A percentile compares a stretch with the other conserved stretches of the same genome.
Evolutionary conservation across 805 yeast genomes (phyloP).

Genomic region (Starmera amethionina): DNA sequence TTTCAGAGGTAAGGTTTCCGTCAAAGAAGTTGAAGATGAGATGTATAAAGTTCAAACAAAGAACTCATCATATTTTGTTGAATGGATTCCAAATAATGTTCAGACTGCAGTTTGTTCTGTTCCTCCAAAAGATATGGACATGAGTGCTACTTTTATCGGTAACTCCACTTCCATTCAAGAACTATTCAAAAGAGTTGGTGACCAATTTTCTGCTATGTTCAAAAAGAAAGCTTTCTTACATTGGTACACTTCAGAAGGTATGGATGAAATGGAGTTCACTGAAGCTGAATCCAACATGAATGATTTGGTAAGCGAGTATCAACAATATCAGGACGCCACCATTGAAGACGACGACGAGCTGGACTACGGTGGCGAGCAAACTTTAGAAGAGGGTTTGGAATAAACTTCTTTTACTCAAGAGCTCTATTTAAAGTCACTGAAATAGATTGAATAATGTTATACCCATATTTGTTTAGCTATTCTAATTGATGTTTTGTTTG

Average conservation of each 20-base stretch:
- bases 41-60: slow-evolving; percentile 89
- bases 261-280: slow-evolving; percentile 98
- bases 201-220: slow-evolving; percentile 96
- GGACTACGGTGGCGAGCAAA: slow-evolving; percentile 20
- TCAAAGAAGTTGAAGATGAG: slow-evolving; percentile 94
- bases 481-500: too few species aligned
- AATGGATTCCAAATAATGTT: slow-evolving; percentile 99
- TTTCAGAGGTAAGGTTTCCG: slow-evolving; percentile 98
- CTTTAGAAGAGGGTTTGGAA: slow-evolving; percentile 21
- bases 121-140: slow-evolving; percentile 79
- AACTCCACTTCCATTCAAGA: slow-evolving; percentile 97
- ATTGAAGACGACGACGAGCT: slow-evolving; percentile 61
- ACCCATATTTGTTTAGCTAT: too few species aligned
- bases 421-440: too few species aligned
- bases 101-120: slow-evolving; percentile 98
- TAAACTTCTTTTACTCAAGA: slow-evolving; percentile 2
- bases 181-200: slow-evolving; percentile 96
- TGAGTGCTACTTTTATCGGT: slow-evolving; percentile 92
- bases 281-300: slow-evolving; percentile 98
- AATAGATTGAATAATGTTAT: too few species aligned
- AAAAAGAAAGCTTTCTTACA: slow-evolving; percentile 98
- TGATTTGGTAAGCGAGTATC: slow-evolving; percentile 93
- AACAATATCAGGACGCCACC: slow-evolving; percentile 91
- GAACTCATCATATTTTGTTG: slow-evolving; percentile 94
- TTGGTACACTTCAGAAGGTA: slow-evolving; percentile 99